Base-by-base conservation (phyloP, 768 basidiomycete genomes). In the Rhodocollybia butyracea region DNA sequence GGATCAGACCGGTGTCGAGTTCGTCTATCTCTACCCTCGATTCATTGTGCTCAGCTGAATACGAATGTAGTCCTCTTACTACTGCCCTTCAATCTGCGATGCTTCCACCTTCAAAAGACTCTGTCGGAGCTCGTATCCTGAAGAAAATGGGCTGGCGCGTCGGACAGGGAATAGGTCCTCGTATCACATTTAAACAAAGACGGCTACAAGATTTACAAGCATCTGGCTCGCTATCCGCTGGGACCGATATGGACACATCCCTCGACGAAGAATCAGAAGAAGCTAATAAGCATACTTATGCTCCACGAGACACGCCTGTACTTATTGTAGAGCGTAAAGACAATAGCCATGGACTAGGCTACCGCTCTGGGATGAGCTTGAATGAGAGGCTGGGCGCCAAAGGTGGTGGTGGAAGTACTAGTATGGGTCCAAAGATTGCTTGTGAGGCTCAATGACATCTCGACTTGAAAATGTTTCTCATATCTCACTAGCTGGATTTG, bases 71-170 rank as follows among this genome's bases (percentile, higher is more conserved):
- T 57, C 79, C 86, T 1, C 76, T 92, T 19, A 77, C 84, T 2
- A 73, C 75, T 40, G 76, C 84, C 4, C 78, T 94, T 7, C 81
- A 84, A 59, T 72, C 78, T 1, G 77, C 89, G 1, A 74, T 97
- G 38, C 78, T 89, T 13, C 88, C 91, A 7, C 73, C 90, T 2
- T 81, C 91, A 0, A 81, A 84, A 22, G 87, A 93, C 57, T 93
- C 92, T 2, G 79, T 85, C 26, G 96, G 96, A 0, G 86, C 90
- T 3, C 84, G 84, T 32, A 84, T 98, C 6, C 79, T 99, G 52
- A 88, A 86, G 73, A 95, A 93, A 72, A 94, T 98, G 88, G 96
- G 97, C 0, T 98, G 97, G 96, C 78, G 88, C 39, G 70, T 85
- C 0, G 97, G 95, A 1, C 94, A 95, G 70, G 97, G 96, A 12